Evolutionary conservation across 352 stramenopile species (phyloP), one percentile per base, ranked within the genome.

Genomic region (Phytophthora macrochlamydospora): DNA sequence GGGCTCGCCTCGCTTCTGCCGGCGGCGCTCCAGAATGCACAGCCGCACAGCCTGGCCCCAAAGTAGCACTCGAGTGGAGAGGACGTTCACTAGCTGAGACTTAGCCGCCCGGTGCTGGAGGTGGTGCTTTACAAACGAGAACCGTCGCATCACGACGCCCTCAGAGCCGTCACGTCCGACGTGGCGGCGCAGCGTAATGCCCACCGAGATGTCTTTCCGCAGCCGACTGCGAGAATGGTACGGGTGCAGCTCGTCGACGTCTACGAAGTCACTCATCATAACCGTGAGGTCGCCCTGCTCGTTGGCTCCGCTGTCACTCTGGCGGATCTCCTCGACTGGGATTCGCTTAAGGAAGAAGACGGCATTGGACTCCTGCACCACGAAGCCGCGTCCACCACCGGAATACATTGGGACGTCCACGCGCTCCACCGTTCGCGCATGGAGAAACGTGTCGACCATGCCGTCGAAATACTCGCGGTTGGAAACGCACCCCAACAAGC

Each of bases 401-500:
- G 67, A 67, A 4, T 67, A 66, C 45, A 77, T 70, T 0, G 79
- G 81, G 3, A 89, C 38, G 55, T 84, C 83, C 13, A 90, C 77
- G 31, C 81, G 81, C 56, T 90, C 81, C 24, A 90, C 79, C 30
- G 82, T 87, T 11, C 81, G 79, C 12, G 75, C 75, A 30, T 90
- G 78, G 18, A 90, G 56, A 44, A 90, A 89, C 3, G 48, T 75
- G 40, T 81, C 67, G 35, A 83, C 67, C 51, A 87, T 60, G 49
- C 75, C 77, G 56, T 90, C 79, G 59, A 86, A 90, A 65, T 86
- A 89, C 60, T 85, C 81, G 54, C 81, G 72, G 52, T 87, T 90
- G 6, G 76, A 81, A 31, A 87, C 81, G 54, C 68, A 83, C 42
- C 79, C 81, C 2, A 90, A 53, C 45, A 90, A 60, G 18, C 81